Evolutionary conservation across 179 eudicot genomes (phyloP), one percentile per base, ranked within the genome.

Genomic region (Beta corolliflora): DNA sequence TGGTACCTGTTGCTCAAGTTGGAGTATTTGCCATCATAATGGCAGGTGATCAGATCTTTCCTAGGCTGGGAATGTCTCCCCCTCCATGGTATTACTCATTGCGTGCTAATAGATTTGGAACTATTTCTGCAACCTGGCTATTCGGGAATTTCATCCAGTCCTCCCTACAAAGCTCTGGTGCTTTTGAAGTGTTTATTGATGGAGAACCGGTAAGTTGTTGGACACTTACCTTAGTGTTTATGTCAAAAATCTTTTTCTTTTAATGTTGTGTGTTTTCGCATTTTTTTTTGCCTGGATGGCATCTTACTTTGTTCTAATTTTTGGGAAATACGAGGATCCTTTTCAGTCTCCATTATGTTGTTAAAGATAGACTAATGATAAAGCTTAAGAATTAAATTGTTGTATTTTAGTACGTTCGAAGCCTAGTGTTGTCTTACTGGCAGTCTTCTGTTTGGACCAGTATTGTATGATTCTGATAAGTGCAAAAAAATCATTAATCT

Each of bases 11-110:
- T 77, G 83, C 83, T 66, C 99, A 95, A 81, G 89, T 95, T 76
- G 99, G 99, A 60, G 86, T 89, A n/a, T 82, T 94, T 66, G 93
- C 90, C 5, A 66, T 91, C 5, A 88, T 92, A 54, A 86, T 91
- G 91, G 99, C 91, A 0, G 99, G 99, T 50, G 99, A 95, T 68
- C 98, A 94, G 52, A 94, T 95, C 46, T 95, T 95, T 84, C 99
- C 98, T 45, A 89, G 95, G 84, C 84, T 95, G 85, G 99, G 99
- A 60, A 88, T 86, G 76, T 73, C 90, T 29, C 99, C 98, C 4
- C 99, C 99, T 79, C 93, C 92, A 56, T 95, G 97, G 99, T 94
- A 85, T 78, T 89, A 91, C 79, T 65, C 91, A 54, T 67, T 95
- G 82, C 94, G 94, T 48, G 94, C 99, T 50, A 95, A 95, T 87